Conservation (phyloP, 345 rosid genomes). For the Zanthoxylum bungeanum region DNA sequence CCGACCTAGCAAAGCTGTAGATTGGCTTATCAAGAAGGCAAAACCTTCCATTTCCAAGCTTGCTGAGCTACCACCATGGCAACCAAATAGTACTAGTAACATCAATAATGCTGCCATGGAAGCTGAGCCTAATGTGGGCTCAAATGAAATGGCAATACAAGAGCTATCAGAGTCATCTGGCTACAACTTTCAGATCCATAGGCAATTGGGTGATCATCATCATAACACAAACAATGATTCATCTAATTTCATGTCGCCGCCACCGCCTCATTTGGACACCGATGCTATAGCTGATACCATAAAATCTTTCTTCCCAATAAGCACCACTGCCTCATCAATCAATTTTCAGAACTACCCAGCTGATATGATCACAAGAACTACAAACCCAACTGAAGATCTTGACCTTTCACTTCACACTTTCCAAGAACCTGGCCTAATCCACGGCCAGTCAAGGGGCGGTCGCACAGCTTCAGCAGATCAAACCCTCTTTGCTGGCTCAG, state of each 20-base stretch:
- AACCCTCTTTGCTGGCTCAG: conserved; percentile 23
- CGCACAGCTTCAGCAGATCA: conserved; percentile 27
- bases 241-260: conserved; percentile 27
- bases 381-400: no score
- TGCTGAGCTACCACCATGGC: conserved; percentile 45
- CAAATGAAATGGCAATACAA: conserved; percentile 34
- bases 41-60: conserved; percentile 71
- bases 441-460: conserved; percentile 35
- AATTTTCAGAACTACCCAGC: no score
- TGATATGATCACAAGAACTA: no score
- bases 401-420: no score
- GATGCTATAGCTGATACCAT: conserved; percentile 33
- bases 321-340: no score
- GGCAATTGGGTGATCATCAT: conserved; percentile 31
- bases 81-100: conserved; percentile 21
- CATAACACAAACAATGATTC: conserved; percentile 33
- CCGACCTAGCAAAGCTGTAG: no score
- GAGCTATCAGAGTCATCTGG: conserved; percentile 42
- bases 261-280: conserved; percentile 38
- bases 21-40: no score
- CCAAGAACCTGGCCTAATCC: conserved; percentile 25
- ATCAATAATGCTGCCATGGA: neutral
- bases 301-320: no score
- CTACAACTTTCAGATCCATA: conserved; percentile 38
- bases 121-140: conserved; percentile 16